Evolutionary conservation across 2,329 filamentous ascomycete genomes (phyloP).

Genomic region (Monilinia vaccinii-corymbosi): DNA sequence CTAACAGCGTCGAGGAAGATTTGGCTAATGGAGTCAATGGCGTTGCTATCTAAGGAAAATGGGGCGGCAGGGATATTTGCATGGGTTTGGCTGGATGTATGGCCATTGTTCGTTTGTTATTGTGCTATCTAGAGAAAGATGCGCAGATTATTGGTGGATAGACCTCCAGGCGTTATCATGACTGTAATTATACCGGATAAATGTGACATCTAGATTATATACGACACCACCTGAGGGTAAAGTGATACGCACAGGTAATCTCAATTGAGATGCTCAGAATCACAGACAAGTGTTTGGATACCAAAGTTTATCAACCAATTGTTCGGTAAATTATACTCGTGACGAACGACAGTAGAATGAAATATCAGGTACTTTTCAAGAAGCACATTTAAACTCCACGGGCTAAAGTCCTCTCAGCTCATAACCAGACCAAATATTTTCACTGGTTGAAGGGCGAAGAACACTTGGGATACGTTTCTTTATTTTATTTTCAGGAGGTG

Average conservation of each 20-base stretch:
- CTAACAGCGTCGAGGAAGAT: slow-evolving; percentile 1
- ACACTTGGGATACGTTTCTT: no score
- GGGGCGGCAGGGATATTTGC: background rate
- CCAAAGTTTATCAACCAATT: background rate
- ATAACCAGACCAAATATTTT: no score
- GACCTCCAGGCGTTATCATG: slow-evolving; percentile 2
- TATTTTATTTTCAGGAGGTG: no score
- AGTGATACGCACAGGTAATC: background rate
- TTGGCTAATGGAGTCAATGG: slow-evolving; percentile 7
- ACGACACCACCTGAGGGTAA: background rate
- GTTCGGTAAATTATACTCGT: background rate
- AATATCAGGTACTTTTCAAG: no score
- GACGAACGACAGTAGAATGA: background rate
- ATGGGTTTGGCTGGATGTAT: slow-evolving; percentile 2
- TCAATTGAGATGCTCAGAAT: background rate
- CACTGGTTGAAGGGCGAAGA: no score
- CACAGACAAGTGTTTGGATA: background rate
- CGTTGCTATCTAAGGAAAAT: slow-evolving; percentile 7
- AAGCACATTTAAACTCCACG: no score
- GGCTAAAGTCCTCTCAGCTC: no score
- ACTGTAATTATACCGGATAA: background rate
- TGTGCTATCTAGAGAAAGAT: background rate
- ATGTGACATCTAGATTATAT: background rate
- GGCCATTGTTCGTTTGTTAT: background rate
- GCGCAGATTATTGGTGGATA: background rate